phyloP scores from a whole-genome alignment of 2,329 filamentous ascomycete species.

The Pseudocercospora cruenta region DNA sequence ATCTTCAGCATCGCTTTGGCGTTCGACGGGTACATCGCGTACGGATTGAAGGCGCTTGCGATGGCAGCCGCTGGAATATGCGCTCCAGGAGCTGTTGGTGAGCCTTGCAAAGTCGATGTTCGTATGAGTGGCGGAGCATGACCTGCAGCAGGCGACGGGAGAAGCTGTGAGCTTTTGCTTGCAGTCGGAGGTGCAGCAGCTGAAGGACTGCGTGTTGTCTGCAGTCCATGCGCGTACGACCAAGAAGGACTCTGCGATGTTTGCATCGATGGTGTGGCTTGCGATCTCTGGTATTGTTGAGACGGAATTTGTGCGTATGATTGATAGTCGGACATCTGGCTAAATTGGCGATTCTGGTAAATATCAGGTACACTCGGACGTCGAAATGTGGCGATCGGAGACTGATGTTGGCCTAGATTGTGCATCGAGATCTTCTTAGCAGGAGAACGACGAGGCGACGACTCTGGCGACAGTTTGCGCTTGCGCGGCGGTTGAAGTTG shows the following conservation, averaged over 20 bases:
- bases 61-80: constrained; percentile 29
- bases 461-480: constrained; percentile 59
- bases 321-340: constrained; percentile 37
- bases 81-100: constrained; percentile 50
- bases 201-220: constrained; percentile 35
- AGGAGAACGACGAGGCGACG: constrained; percentile 53
- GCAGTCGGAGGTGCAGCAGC: constrained; percentile 30
- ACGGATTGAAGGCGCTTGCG: constrained; percentile 68
- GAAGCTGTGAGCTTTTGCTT: constrained; percentile 37
- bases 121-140: constrained; percentile 66
- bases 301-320: constrained; percentile 35
- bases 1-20: constrained; percentile 82
- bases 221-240: constrained; percentile 31
- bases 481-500: constrained; percentile 50
- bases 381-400: constrained; percentile 39
- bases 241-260: constrained; percentile 42
- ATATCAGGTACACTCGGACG: constrained; percentile 42
- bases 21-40: constrained; percentile 72
- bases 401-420: constrained; percentile 42
- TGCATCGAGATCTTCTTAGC: constrained; percentile 46
- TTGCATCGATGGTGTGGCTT: constrained; percentile 36
- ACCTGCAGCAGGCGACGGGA: constrained; percentile 49
- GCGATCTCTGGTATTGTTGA: constrained; percentile 34
- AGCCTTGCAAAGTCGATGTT: constrained; percentile 67
- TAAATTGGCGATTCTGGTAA: constrained; percentile 45